A percentile compares a stretch with the other conserved stretches of the same genome.
Evolutionary conservation across 495 filamentous ascomycete species (phyloP).

Genomic region (Trypethelium eluteriae): DNA sequence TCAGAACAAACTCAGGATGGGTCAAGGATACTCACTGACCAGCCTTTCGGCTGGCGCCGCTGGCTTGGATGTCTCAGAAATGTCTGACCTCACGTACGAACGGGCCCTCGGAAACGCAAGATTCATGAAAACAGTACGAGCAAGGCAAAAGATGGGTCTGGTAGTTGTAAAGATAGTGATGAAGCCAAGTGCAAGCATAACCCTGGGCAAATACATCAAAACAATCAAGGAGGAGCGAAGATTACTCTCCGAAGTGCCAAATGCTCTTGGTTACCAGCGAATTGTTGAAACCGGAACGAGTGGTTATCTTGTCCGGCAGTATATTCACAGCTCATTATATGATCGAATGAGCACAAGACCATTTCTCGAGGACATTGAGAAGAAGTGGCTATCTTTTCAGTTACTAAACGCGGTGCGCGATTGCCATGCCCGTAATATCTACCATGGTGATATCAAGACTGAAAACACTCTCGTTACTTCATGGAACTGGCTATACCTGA

Average conservation of each 20-base stretch:
- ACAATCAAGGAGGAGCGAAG: constrained; percentile 73
- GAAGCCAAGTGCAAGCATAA: constrained; percentile 74
- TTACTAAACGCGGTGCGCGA: constrained; percentile 87
- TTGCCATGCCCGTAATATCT: constrained; percentile 82
- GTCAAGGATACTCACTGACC: constrained; percentile 90
- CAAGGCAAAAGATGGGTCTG: constrained; percentile 77
- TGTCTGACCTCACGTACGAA: constrained; percentile 83
- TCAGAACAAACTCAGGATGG: constrained; percentile 52
- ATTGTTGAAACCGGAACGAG: constrained; percentile 82
- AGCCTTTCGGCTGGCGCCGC: constrained; percentile 83
- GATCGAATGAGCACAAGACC: constrained; percentile 94
- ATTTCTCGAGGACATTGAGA: constrained; percentile 94
- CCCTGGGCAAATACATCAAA: constrained; percentile 67
- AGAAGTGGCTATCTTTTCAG: constrained; percentile 98
- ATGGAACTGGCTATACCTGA: constrained; percentile 98
- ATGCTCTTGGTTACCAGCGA: constrained; percentile 83
- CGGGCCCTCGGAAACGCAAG: constrained; percentile 86
- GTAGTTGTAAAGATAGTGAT: constrained; percentile 90
- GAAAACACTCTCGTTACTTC: constrained; percentile 95
- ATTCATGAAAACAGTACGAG: constrained; percentile 94
- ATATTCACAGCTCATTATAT: constrained; percentile 91
- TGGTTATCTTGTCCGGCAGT: constrained; percentile 93
- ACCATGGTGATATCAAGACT: constrained; percentile 97
- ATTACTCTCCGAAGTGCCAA: constrained; percentile 72
- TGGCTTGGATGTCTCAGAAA: constrained; percentile 87